These are phyloP conservation scores for Solanum gracilifrons DNA, from an alignment of 257 asterid genomes.

Conservation along the genomic window DNA sequence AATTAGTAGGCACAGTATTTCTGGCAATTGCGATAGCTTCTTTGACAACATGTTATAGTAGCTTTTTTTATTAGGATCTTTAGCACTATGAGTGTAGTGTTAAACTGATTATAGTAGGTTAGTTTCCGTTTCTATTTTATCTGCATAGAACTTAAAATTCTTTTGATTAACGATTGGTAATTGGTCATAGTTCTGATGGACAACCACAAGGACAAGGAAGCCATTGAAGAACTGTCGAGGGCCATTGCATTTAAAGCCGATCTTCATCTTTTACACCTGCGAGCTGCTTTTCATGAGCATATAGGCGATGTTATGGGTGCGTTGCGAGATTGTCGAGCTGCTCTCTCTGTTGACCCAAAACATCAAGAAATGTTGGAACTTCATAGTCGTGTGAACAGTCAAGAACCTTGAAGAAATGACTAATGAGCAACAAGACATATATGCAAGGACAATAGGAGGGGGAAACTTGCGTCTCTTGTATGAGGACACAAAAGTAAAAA, in stretches of 20 bases:
- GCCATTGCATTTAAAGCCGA: slow-evolving; percentile 95
- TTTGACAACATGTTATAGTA: not conserved
- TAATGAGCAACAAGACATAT: not conserved
- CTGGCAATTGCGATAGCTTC: not conserved
- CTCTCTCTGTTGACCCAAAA: slow-evolving; percentile 89
- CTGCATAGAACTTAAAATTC: not conserved
- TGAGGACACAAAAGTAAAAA: not conserved
- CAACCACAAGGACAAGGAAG: slow-evolving; percentile 86
- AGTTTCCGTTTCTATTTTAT: not conserved
- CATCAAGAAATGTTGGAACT: slow-evolving; percentile 99
- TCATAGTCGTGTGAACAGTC: slow-evolving; percentile 90
- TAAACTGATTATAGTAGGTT: not conserved
- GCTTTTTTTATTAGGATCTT: not conserved
- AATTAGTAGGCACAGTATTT: not conserved
- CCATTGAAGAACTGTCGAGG: slow-evolving; percentile 78
- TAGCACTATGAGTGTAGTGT: not conserved
- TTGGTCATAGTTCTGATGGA: slow-evolving; percentile 71
- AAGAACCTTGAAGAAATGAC: slow-evolving; percentile 54
- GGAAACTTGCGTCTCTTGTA: not conserved
- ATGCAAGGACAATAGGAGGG: not conserved
- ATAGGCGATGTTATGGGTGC: slow-evolving; percentile 79
- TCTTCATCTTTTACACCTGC: slow-evolving; percentile 81
- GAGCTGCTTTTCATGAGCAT: slow-evolving; percentile 98
- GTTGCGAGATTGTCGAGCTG: slow-evolving; percentile 89
- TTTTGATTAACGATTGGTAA: not conserved